Evolutionary conservation across 148 eudicot species (phyloP).

Genomic region (Cornus kousa): DNA sequence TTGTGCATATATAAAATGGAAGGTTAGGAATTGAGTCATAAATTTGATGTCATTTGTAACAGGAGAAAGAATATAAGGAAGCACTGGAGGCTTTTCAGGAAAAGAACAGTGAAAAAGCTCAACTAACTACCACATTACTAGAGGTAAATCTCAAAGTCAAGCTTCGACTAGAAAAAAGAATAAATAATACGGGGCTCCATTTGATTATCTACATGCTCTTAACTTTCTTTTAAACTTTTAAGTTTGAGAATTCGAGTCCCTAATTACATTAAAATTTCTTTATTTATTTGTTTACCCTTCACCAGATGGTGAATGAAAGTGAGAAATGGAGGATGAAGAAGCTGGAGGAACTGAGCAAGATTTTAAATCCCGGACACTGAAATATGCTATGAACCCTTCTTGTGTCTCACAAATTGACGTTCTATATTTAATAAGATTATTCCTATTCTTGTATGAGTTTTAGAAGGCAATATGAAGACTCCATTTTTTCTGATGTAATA

Average conservation of each 20-base stretch:
- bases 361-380: constrained; percentile 16
- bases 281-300: not conserved
- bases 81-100: constrained; percentile 44
- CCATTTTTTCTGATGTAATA: too few species aligned
- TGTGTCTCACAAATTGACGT: not conserved
- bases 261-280: not conserved
- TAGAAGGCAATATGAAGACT: too few species aligned
- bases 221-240: too few species aligned
- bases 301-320: constrained; percentile 43
- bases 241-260: not conserved
- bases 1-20: too few species aligned
- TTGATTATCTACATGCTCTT: not conserved
- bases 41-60: not conserved
- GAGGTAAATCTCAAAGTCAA: constrained; percentile 25
- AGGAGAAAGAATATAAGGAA: constrained; percentile 57
- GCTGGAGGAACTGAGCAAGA: constrained; percentile 44
- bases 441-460: not conserved
- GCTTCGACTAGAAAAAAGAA: too few species aligned
- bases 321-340: constrained; percentile 44
- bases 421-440: not conserved
- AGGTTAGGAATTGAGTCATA: not conserved
- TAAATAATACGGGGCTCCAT: too few species aligned
- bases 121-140: constrained; percentile 35
- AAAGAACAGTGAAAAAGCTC: constrained; percentile 43
- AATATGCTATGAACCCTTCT: not conserved